A percentile compares a stretch with the other conserved stretches of the same genome.
Conservation (phyloP, 306 rosid genomes). For the Oxytropis ochrocephala region DNA sequence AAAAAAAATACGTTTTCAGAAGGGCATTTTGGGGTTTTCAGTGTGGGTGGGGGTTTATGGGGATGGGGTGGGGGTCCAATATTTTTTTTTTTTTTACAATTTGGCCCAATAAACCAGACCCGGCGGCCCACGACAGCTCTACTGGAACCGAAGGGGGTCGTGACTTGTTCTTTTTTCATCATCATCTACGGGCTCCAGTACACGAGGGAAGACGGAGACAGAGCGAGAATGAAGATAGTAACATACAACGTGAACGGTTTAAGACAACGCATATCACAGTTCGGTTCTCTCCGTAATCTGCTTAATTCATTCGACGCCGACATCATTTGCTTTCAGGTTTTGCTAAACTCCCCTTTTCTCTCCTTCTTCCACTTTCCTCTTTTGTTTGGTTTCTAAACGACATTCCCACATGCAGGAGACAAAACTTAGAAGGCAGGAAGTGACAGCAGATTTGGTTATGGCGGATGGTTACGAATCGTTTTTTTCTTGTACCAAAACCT, state of each 20-base stretch:
- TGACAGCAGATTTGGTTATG: conserved; percentile 69
- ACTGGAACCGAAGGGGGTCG: too few species aligned
- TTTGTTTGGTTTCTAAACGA: background rate
- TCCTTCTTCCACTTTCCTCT: background rate
- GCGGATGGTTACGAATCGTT: conserved; percentile 82
- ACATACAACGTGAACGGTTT: conserved; percentile 90
- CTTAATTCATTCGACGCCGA: conserved; percentile 84
- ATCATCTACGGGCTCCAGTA: background rate
- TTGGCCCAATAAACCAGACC: too few species aligned
- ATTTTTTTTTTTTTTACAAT: too few species aligned
- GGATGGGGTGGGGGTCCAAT: too few species aligned
- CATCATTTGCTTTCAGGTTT: conserved; percentile 73
- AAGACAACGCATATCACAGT: conserved; percentile 75
- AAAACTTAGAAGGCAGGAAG: conserved; percentile 64
- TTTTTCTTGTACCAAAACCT: conserved; percentile 76
- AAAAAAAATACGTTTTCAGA: too few species aligned
- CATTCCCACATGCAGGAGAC: conserved; percentile 46
- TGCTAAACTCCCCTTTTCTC: background rate
- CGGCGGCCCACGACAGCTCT: too few species aligned
- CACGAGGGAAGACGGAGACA: background rate
- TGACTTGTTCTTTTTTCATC: background rate
- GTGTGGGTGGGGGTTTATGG: too few species aligned
- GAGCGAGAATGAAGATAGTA: conserved; percentile 60
- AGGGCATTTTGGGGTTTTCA: too few species aligned
- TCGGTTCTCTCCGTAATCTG: conserved; percentile 76